Evolutionary conservation across 257 asterid genomes (phyloP), one percentile per base, ranked within the genome.

Genomic region (Paraleonurus japonicus): DNA sequence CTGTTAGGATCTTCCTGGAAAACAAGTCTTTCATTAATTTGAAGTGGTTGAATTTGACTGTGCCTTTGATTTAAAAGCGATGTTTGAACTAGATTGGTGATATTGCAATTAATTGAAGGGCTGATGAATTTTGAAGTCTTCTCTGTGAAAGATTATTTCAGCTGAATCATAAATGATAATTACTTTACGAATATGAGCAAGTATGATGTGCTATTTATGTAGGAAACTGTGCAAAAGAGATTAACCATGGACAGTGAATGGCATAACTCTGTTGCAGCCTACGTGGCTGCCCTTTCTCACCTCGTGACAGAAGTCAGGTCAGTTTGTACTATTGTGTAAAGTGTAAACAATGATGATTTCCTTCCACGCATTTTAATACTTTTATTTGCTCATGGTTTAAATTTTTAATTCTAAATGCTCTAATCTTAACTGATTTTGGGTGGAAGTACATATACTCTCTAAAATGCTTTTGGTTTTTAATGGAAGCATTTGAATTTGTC

Each of bases 241-340:
- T 84, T 75, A 74, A 58, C 20, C 70, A 45, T 74, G 76, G 89
- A 79, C 70, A 55, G 67, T 10, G 88, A 78, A 78, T 74, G 71
- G 84, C 76, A 64, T 65, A 79, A 83, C 64, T 75, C 43, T 64
- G 59, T 86, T 35, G 79, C 79, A 23, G 81, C 96, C 13, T 93
- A 83, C 78, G 85, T 88, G 59, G 83, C 87, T 70, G 95, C 96
- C 37, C 78, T 89, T 28, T 80, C 87, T 74, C 87, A 88, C 81
- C 81, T 88, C 41, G 77, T 90, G n/a, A 48, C 85, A 83, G 84
- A 87, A 80, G 82, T 79, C 83, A 17, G 96, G 97, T 90, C 72
- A 73, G 88, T 63, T 69, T 26, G 12, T 65, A 27, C 69, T 72
- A 63, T 70, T 68, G 55, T 27, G 22, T 66, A 19, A 39, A 70